These are phyloP conservation scores for Botryotinia convoluta DNA, from an alignment of 2,329 filamentous ascomycete genomes.

Conservation along the genomic window DNA sequence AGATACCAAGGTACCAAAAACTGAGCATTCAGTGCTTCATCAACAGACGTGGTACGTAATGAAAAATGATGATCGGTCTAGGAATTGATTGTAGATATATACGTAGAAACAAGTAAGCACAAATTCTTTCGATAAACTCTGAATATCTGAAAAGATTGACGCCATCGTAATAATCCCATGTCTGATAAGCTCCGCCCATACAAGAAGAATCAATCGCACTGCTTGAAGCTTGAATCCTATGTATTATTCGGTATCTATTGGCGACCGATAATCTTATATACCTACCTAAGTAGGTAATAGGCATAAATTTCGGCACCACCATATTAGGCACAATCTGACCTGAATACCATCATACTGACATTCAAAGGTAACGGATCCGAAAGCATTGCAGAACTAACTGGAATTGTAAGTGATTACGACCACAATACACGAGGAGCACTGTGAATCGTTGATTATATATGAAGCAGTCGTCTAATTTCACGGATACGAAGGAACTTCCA, in stretches of 20 bases:
- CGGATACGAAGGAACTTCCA: background rate
- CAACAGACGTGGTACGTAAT: background rate
- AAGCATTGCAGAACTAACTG: background rate
- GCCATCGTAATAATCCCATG: background rate
- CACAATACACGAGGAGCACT: background rate
- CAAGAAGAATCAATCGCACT: background rate
- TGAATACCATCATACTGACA: background rate
- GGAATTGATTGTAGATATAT: background rate
- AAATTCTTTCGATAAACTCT: background rate
- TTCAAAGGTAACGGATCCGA: background rate
- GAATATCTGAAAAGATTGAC: background rate
- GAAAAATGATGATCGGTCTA: background rate
- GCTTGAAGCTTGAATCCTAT: background rate
- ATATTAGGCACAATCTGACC: background rate
- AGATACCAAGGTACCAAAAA: background rate
- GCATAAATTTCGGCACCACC: background rate
- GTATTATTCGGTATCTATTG: background rate
- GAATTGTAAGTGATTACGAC: background rate
- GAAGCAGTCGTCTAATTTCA: background rate
- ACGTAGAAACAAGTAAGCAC: background rate
- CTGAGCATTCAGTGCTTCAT: background rate
- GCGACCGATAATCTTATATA: background rate
- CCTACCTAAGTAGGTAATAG: background rate
- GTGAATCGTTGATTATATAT: background rate
- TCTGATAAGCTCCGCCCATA: background rate